Base-by-base conservation (phyloP, 75 land plant genomes). In the Picea sitchensis region DNA sequence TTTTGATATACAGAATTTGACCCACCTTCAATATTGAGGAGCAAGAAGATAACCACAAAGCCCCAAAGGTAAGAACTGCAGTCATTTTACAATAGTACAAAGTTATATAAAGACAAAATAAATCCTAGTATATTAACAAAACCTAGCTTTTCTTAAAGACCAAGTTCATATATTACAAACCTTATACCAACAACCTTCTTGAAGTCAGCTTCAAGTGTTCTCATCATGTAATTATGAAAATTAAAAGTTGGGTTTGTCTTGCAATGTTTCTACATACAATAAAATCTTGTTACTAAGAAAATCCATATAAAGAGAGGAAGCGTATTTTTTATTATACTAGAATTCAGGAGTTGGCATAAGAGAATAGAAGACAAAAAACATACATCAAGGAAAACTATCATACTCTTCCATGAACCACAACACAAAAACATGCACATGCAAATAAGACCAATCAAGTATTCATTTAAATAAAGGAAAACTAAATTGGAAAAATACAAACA, bases 51-150 rank as follows among this genome's bases (percentile, higher is more conserved):
- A 34, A 95, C 81, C 47, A 92, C 92, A 79, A 92, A 95, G 2
- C 83, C 57, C 99, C 99, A 96, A 20, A 96, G 90, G 69, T 83
- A 89, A 82, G 90, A 82, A 79, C 99, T 96, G 98, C 84, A 86
- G 68, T 58, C 58, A 75, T 56, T 67, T 56, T 18, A 75, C 56
- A 54, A 38, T 32, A 44, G 20, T 56, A 26, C 2, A 18, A 74
- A 58, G 38, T 51, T 75, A 30, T 41, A 78, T 30, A 4, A 51
- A 8, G 56, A 51, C 31, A 73, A 75, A 57, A 56, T 44, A 13
- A 54, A 3, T 30, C 47, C 59, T 26, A 51, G 34, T 31, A 9
- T 51, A 9, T 51, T 20, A 26, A 44, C 21, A n/a, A 58, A 78
- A n/a, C 78, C 69, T 32, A 30, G 30, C 7, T 78, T 21, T 63